Evolutionary conservation across 2,329 filamentous ascomycete species (phyloP).

Genomic region (Cytospora mali): DNA sequence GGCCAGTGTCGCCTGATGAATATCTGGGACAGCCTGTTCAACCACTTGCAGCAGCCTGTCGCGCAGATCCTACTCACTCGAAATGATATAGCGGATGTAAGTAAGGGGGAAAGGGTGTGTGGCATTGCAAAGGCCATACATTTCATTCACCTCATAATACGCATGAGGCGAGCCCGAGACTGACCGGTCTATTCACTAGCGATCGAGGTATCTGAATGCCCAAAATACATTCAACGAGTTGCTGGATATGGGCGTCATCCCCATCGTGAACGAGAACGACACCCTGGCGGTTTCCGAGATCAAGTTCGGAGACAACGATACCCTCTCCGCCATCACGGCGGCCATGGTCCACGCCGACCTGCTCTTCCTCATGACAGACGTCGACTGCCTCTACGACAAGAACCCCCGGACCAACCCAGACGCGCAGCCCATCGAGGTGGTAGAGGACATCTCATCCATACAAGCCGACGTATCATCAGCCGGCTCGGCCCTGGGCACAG

Average conservation of each 20-base stretch:
- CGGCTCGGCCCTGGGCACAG: constrained; percentile 86
- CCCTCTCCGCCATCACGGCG: constrained; percentile 91
- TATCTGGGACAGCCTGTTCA: constrained; percentile 92
- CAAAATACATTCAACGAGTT: constrained; percentile 93
- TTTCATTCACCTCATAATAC: too few relatives aligned
- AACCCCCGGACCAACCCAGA: constrained; percentile 86
- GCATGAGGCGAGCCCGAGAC: constrained; percentile 6
- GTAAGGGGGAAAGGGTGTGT: constrained; percentile 32
- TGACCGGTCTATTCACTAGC: constrained; percentile 49
- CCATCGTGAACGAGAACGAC: constrained; percentile 99
- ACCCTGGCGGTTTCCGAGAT: constrained; percentile 96
- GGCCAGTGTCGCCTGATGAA: constrained; percentile 94
- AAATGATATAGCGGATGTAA: constrained; percentile 92
- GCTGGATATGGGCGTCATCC: constrained; percentile 92
- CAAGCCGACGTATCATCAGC: constrained; percentile 88
- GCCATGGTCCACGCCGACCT: constrained; percentile 97
- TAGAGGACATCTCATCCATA: constrained; percentile 82
- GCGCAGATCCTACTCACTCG: constrained; percentile 93
- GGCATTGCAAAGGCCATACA: neutral
- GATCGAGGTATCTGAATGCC: constrained; percentile 92
- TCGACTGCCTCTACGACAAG: constrained; percentile 95
- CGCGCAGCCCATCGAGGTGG: constrained; percentile 86
- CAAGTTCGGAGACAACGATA: constrained; percentile 99
- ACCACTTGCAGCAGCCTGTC: constrained; percentile 83
- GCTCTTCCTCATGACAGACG: constrained; percentile 97